These are phyloP conservation scores for Irpex lacteus DNA, from an alignment of 1,284 basidiomycete genomes.

Conservation along the genomic window DNA sequence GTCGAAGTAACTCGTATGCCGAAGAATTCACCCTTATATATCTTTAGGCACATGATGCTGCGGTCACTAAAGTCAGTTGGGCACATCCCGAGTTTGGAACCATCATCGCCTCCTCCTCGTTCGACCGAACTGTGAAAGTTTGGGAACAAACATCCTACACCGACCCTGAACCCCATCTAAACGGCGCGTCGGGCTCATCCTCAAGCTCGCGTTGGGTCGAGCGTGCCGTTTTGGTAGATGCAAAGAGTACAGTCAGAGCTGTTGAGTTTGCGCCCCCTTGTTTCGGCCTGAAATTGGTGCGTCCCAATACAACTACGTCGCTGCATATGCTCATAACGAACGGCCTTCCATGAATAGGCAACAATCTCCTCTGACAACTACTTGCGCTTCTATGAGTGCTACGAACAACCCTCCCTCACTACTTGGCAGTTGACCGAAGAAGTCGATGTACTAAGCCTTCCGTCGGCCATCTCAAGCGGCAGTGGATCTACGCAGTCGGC, in stretches of 20 bases:
- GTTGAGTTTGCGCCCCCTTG: slow-evolving; percentile 86
- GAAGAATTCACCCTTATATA: background rate
- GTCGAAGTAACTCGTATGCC: slow-evolving; percentile 16
- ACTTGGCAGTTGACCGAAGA: slow-evolving; percentile 82
- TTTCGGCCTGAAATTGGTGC: slow-evolving; percentile 83
- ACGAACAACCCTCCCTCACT: slow-evolving; percentile 76
- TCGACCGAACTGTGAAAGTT: slow-evolving; percentile 86
- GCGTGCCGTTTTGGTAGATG: slow-evolving; percentile 73
- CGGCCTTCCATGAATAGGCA: slow-evolving; percentile 47
- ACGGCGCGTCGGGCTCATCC: slow-evolving; percentile 26
- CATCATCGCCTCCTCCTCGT: slow-evolving; percentile 80
- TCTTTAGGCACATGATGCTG: slow-evolving; percentile 82
- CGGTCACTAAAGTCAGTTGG: slow-evolving; percentile 81
- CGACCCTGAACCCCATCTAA: slow-evolving; percentile 32
- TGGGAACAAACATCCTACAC: slow-evolving; percentile 72
- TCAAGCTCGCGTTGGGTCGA: slow-evolving; percentile 65
- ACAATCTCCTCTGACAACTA: slow-evolving; percentile 84
- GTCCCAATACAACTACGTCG: slow-evolving; percentile 24
- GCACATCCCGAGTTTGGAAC: slow-evolving; percentile 88
- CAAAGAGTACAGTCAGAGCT: slow-evolving; percentile 78
- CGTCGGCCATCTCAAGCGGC: slow-evolving; percentile 42
- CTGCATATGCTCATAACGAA: background rate
- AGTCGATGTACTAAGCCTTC: slow-evolving; percentile 67
- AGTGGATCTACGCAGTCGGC: slow-evolving; percentile 47
- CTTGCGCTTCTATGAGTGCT: slow-evolving; percentile 86